Base-by-base conservation (phyloP, 148 eudicot genomes). In the Rhododendron ferrugineum region DNA sequence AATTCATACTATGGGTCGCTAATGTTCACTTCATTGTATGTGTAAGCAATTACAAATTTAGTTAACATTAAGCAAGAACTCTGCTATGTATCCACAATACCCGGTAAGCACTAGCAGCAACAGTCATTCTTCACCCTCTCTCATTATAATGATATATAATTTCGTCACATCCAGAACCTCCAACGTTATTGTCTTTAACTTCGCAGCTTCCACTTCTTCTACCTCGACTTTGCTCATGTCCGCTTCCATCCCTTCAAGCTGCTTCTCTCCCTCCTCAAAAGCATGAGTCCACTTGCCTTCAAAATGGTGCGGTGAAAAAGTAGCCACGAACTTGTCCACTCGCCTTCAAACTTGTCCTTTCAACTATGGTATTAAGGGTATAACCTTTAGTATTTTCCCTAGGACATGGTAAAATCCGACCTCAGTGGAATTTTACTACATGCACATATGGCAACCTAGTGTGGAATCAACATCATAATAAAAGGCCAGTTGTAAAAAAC, bases 291-390 rank as follows among this genome's bases (percentile, higher is more conserved):
- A 96, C 1, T 93, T 92, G 30, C 99, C 99, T 68, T 96, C 98
- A 83, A 96, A 96, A n/a, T n/a, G n/a, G n/a, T n/a, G n/a, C n/a
- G n/a, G n/a, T n/a, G n/a, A n/a, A n/a, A n/a, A n/a, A n/a, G n/a
- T n/a, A n/a, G n/a, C n/a, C n/a, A n/a, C n/a, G n/a, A n/a, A 88
- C 76, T 95, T 91, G 82, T 96, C 99, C 99, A 96, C 1, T 93
- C 92, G 30, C 99, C 99, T 68, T 96, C 98, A 83, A 96, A 96
- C n/a, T n/a, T n/a, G n/a, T n/a, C 42, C 42, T 40, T 40, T 40
- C 42, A 40, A 40, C 42, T 5, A 5, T 40, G 42, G 42, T 40
- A 40, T 40, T 40, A 40, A 40, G 44, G 44, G 44, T 40, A 36
- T 36, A 40, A 40, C 44, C 44, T 40, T 40, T 40, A 40, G 44